Evolutionary conservation across 495 filamentous ascomycete genomes (phyloP).

Genomic region (Podospora anserina): DNA sequence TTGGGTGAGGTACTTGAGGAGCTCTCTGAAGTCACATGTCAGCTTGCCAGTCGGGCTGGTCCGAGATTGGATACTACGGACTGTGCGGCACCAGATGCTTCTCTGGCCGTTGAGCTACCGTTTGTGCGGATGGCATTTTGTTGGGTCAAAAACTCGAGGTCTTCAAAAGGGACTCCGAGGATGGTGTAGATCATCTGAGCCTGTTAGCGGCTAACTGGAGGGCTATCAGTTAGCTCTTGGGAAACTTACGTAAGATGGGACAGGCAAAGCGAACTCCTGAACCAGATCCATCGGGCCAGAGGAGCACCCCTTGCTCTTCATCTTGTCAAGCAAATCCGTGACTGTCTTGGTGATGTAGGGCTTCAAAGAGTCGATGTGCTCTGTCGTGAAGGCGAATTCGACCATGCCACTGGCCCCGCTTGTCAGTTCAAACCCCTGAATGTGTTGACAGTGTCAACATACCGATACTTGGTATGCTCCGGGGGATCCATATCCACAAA

Average conservation of each 20-base stretch:
- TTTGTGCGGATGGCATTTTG: conserved; percentile 44
- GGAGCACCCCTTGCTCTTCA: conserved; percentile 32
- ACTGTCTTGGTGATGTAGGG: conserved; percentile 47
- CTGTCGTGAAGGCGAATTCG: conserved; percentile 36
- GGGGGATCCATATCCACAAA: conserved; percentile 52
- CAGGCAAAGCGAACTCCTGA: conserved; percentile 43
- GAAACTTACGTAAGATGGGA: conserved; percentile 40
- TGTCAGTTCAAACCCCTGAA: conserved; percentile 9
- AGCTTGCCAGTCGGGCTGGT: not conserved
- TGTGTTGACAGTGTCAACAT: not conserved
- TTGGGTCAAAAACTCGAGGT: conserved; percentile 41
- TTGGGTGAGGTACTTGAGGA: conserved; percentile 38
- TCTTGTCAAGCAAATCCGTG: conserved; percentile 35
- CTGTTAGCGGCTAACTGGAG: too few relatives aligned
- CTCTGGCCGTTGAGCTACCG: conserved; percentile 41
- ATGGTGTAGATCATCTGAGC: conserved; percentile 48
- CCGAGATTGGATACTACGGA: conserved; percentile 6
- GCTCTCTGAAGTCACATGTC: conserved; percentile 23
- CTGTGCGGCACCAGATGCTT: conserved; percentile 41
- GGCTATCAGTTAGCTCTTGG: too few relatives aligned
- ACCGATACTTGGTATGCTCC: conserved; percentile 39
- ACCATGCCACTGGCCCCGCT: conserved; percentile 35
- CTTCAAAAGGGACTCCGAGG: conserved; percentile 46
- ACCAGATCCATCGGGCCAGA: conserved; percentile 41
- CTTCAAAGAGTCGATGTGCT: conserved; percentile 37